Evolutionary conservation across 2,329 filamentous ascomycete genomes (phyloP).

Genomic region (Diaporthe sp.): DNA sequence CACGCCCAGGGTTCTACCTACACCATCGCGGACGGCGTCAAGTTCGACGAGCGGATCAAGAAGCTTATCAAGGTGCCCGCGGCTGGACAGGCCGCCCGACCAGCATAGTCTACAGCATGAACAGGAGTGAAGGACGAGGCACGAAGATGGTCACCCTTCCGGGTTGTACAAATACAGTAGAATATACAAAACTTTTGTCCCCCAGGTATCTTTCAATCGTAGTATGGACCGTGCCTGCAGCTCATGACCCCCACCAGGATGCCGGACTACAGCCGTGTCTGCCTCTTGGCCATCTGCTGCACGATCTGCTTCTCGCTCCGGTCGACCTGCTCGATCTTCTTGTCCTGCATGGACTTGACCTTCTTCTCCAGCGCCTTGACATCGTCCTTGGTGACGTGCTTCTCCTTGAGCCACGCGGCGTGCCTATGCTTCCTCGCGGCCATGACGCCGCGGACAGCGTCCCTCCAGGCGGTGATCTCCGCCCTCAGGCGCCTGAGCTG

Average conservation of each 20-base stretch:
- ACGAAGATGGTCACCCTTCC: not conserved
- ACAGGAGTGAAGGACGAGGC: not conserved
- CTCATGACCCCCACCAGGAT: not conserved
- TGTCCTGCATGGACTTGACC: slow-evolving; percentile 66
- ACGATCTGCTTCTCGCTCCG: slow-evolving; percentile 63
- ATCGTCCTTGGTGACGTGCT: slow-evolving; percentile 59
- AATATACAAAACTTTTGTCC: not conserved
- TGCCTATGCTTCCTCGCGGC: slow-evolving; percentile 63
- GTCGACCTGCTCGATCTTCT: slow-evolving; percentile 66
- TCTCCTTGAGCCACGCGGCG: slow-evolving; percentile 63
- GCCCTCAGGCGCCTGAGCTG: slow-evolving; percentile 59
- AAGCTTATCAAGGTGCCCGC: slow-evolving; percentile 34
- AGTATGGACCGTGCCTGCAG: not conserved
- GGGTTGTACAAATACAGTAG: slow-evolving; percentile 36
- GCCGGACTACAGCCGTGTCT: slow-evolving; percentile 33
- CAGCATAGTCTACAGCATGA: not conserved
- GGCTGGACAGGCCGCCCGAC: not conserved
- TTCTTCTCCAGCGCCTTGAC: slow-evolving; percentile 57
- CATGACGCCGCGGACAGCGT: slow-evolving; percentile 62
- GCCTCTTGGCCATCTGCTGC: slow-evolving; percentile 54
- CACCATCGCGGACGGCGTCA: slow-evolving; percentile 44
- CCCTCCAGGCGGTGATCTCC: slow-evolving; percentile 64
- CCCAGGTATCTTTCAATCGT: not conserved
- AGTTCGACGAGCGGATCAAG: slow-evolving; percentile 50
- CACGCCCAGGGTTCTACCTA: slow-evolving; percentile 52